Conservation (phyloP, 2,329 filamentous ascomycete genomes). For the Neofusicoccum sp. region DNA sequence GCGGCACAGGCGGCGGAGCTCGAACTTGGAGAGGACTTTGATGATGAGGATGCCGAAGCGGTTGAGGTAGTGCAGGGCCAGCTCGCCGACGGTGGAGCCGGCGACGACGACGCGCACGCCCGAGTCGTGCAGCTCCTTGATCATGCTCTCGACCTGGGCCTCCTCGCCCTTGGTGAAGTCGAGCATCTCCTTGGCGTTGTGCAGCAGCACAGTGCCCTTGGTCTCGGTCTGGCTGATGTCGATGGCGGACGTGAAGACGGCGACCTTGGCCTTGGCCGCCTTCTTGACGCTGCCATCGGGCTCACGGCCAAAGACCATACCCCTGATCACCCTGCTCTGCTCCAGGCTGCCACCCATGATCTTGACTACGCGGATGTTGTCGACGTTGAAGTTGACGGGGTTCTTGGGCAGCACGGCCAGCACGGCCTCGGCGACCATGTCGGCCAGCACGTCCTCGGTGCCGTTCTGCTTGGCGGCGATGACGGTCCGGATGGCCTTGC, state of each 20-base stretch:
- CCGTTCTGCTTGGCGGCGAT: constrained; percentile 96
- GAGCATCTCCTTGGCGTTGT: constrained; percentile 98
- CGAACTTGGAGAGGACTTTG: constrained; percentile 97
- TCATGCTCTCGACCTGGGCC: constrained; percentile 80
- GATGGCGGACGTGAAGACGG: constrained; percentile 89
- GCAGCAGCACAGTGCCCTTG: constrained; percentile 94
- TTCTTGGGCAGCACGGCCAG: constrained; percentile 95
- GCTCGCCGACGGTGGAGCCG: constrained; percentile 90
- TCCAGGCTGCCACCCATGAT: constrained; percentile 98
- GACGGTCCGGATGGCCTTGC: constrained; percentile 94
- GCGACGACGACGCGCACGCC: constrained; percentile 90
- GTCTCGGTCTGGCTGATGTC: constrained; percentile 97
- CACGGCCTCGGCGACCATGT: constrained; percentile 80
- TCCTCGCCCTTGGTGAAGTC: constrained; percentile 98
- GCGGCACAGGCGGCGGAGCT: constrained; percentile 90
- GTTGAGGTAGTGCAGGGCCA: constrained; percentile 97
- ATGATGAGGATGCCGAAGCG: constrained; percentile 94
- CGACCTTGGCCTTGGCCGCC: constrained; percentile 90
- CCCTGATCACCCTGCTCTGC: constrained; percentile 92
- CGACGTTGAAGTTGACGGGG: constrained; percentile 93
- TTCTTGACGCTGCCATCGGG: constrained; percentile 91
- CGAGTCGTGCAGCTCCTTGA: constrained; percentile 96
- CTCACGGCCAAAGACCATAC: constrained; percentile 97
- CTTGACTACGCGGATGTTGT: constrained; percentile 98
- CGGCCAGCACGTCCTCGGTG: constrained; percentile 83